phyloP scores from a whole-genome alignment of 352 stramenopile genomes.

The Plasmopara viticola region DNA sequence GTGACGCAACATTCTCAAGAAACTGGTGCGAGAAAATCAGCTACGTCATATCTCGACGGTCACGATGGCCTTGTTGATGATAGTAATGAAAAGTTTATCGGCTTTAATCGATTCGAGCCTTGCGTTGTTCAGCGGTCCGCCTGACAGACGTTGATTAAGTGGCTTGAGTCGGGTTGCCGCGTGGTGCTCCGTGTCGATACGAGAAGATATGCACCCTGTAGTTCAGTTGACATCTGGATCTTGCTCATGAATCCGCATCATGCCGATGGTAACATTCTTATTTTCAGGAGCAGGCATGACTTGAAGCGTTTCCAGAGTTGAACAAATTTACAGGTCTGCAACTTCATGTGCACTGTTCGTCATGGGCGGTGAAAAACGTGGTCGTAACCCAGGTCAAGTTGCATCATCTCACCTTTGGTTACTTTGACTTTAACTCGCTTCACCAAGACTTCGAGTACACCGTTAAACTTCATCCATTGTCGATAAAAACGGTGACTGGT shows the following conservation, averaged over 20 bases:
- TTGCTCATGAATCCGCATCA: background rate
- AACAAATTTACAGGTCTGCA: constrained; percentile 5
- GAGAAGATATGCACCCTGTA: background rate
- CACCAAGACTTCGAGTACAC: background rate
- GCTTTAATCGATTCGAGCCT: background rate
- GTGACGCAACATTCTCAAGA: background rate
- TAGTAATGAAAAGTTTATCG: background rate
- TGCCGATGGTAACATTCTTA: background rate
- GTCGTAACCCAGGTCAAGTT: background rate
- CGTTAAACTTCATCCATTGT: background rate
- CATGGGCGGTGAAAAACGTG: background rate
- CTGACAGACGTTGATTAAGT: background rate
- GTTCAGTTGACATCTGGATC: background rate
- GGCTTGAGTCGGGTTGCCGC: background rate
- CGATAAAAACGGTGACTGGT: background rate
- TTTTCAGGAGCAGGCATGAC: background rate
- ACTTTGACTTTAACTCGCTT: background rate
- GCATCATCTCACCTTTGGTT: background rate
- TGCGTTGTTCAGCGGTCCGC: background rate
- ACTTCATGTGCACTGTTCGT: constrained; percentile 5
- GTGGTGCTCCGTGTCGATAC: background rate
- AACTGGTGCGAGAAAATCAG: background rate
- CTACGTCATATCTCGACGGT: background rate
- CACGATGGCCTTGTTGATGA: background rate
- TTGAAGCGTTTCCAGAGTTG: background rate